phyloP scores from a whole-genome alignment of 2,329 filamentous ascomycete genomes.

The Diaporthe longicolla region DNA sequence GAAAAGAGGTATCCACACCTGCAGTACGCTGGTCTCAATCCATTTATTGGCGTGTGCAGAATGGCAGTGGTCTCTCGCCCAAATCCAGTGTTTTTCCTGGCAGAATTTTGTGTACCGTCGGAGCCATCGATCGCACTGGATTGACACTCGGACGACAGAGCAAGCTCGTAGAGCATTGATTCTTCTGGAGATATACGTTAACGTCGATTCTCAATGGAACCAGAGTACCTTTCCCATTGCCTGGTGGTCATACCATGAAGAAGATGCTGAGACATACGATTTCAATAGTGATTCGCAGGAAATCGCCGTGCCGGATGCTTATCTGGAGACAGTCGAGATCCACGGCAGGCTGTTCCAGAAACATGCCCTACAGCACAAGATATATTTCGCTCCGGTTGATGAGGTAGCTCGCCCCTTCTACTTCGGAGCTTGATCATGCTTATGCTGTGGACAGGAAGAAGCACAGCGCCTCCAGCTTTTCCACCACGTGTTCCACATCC shows the following conservation, averaged over 20 bases:
- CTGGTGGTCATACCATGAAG: neutral
- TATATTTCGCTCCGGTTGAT: constrained; percentile 79
- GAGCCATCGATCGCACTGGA: neutral
- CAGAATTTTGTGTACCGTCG: neutral
- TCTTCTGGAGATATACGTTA: neutral
- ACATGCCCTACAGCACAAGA: constrained; percentile 74
- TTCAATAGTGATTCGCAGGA: constrained; percentile 61
- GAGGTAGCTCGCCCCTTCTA: constrained; percentile 64
- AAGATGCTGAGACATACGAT: constrained; percentile 5
- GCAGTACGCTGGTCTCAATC: neutral
- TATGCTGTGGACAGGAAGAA: constrained; percentile 69
- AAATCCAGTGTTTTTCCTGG: constrained; percentile 7
- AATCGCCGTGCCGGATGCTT: constrained; percentile 69
- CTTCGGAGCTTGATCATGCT: constrained; percentile 40
- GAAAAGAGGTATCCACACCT: constrained; percentile 19
- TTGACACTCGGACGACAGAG: neutral
- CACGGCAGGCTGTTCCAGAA: constrained; percentile 77
- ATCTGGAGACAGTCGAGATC: constrained; percentile 71
- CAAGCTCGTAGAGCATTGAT: neutral
- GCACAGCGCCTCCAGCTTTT: constrained; percentile 74
- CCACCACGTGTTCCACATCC: constrained; percentile 72
- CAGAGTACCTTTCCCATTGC: neutral
- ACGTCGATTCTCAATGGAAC: constrained; percentile 24
- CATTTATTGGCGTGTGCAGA: neutral
- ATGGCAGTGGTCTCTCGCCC: neutral